phyloP scores from a whole-genome alignment of 192 early-diverging fungal genomes.

The Coemansia sp. region DNA sequence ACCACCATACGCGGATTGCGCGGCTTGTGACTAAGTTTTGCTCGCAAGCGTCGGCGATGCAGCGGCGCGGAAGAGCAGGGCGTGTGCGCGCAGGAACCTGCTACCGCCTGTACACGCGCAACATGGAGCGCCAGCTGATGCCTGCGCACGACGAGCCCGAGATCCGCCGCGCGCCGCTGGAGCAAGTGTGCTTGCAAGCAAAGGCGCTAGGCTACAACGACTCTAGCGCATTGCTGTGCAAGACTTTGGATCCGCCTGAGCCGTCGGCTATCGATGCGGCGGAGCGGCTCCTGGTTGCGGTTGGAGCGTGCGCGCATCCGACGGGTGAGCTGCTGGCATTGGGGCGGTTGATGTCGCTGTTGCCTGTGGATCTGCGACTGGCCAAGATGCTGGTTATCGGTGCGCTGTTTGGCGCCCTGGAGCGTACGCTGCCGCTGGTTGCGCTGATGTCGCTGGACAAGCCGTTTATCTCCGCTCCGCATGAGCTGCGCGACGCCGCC shows the following conservation, averaged over 20 bases:
- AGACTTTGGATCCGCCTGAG: conserved; percentile 71
- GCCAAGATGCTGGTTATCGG: conserved; percentile 81
- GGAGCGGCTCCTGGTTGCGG: conserved; percentile 59
- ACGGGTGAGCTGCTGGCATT: conserved; percentile 65
- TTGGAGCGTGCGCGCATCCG: conserved; percentile 60
- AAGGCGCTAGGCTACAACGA: conserved; percentile 69
- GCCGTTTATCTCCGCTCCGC: conserved; percentile 31
- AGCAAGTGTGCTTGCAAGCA: conserved; percentile 76
- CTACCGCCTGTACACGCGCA: conserved; percentile 70
- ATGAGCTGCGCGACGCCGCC: conserved; percentile 7
- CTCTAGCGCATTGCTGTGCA: conserved; percentile 58
- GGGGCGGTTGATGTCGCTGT: conserved; percentile 66
- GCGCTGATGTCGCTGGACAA: conserved; percentile 58
- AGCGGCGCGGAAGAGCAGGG: conserved; percentile 84
- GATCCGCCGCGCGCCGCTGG: conserved; percentile 78
- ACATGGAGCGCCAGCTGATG: conserved; percentile 56
- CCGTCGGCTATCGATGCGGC: conserved; percentile 59
- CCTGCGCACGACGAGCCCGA: conserved; percentile 71
- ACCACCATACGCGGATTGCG: conserved; percentile 61
- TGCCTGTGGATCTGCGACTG: conserved; percentile 78
- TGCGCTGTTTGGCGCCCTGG: conserved; percentile 71
- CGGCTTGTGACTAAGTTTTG: conserved; percentile 58
- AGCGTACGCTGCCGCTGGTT: conserved; percentile 71
- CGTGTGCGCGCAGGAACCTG: conserved; percentile 75
- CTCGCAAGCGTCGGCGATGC: conserved; percentile 62